phyloP scores from a whole-genome alignment of 805 yeast genomes.

The Wickerhamiella occidentalis region DNA sequence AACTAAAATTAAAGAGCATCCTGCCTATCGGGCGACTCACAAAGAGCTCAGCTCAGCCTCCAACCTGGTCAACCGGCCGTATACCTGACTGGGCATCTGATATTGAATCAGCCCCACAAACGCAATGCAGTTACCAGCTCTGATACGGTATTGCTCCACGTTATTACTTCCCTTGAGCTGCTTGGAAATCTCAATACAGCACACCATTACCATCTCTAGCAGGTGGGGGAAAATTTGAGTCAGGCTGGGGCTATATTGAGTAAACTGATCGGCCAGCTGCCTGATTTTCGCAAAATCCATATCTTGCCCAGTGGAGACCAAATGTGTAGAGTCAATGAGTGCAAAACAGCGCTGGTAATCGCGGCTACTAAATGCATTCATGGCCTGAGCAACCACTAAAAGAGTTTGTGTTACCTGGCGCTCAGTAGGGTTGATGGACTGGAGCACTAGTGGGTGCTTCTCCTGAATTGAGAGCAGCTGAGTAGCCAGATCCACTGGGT shows the following conservation, averaged over 20 bases:
- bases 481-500: slow-evolving; percentile 30
- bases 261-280: slow-evolving; percentile 54
- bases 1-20: too few species aligned
- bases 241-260: slow-evolving; percentile 53
- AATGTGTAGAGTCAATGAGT: slow-evolving; percentile 44
- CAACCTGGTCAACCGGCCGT: slow-evolving; percentile 18
- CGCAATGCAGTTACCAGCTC: slow-evolving; percentile 77
- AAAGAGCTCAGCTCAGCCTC: slow-evolving; percentile 16
- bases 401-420: slow-evolving; percentile 55
- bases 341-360: slow-evolving; percentile 50
- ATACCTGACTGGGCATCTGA: slow-evolving; percentile 58
- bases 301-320: slow-evolving; percentile 37
- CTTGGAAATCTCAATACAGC: slow-evolving; percentile 43
- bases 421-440: slow-evolving; percentile 41
- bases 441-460: slow-evolving; percentile 47
- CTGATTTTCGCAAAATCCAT: slow-evolving; percentile 45
- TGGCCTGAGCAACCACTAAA: slow-evolving; percentile 53
- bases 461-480: slow-evolving; percentile 31
- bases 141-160: slow-evolving; percentile 18
- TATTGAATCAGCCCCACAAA: slow-evolving; percentile 92
- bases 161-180: slow-evolving; percentile 26
- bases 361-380: slow-evolving; percentile 43
- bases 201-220: slow-evolving; percentile 69
- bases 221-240: slow-evolving; percentile 70
- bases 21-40: too few species aligned